Evolutionary conservation across 495 filamentous ascomycete species (phyloP).

Genomic region (Amphirosellinia nigrospora): DNA sequence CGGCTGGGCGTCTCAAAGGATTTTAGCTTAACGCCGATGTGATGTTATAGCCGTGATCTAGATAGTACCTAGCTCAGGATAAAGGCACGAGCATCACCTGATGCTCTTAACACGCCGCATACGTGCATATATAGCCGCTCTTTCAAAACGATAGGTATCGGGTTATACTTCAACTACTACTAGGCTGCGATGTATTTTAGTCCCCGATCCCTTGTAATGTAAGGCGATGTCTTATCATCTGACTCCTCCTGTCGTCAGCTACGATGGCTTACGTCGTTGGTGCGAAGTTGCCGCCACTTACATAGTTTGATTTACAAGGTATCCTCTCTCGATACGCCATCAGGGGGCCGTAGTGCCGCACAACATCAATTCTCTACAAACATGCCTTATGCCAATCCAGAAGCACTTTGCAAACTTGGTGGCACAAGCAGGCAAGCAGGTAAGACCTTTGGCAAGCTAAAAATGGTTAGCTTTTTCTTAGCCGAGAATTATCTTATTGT

Average conservation of each 20-base stretch:
- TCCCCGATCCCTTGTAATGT: neutral
- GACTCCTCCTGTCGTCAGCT: neutral
- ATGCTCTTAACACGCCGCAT: neutral
- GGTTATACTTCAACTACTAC: neutral
- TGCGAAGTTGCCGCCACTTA: neutral
- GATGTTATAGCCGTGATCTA: neutral
- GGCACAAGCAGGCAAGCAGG: neutral
- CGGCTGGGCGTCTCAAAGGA: constrained; percentile 19
- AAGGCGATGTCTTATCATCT: neutral
- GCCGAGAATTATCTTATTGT: neutral
- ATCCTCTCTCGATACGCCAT: neutral
- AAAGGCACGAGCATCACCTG: neutral
- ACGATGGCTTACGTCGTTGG: neutral
- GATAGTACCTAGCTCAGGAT: neutral
- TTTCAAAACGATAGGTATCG: neutral
- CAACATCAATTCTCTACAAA: neutral
- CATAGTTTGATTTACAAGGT: neutral
- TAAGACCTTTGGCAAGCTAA: neutral
- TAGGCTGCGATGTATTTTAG: neutral
- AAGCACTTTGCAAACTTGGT: neutral
- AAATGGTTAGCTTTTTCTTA: neutral
- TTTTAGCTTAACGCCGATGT: constrained; percentile 17
- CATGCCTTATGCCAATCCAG: neutral
- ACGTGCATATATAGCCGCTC: neutral
- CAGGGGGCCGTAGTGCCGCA: neutral